Percentiles rank a stretch among this genome's conserved stretches.
These are phyloP conservation scores for Iris macrosiphon DNA, from an alignment of 106 monocot genomes.

Conservation along the genomic window DNA sequence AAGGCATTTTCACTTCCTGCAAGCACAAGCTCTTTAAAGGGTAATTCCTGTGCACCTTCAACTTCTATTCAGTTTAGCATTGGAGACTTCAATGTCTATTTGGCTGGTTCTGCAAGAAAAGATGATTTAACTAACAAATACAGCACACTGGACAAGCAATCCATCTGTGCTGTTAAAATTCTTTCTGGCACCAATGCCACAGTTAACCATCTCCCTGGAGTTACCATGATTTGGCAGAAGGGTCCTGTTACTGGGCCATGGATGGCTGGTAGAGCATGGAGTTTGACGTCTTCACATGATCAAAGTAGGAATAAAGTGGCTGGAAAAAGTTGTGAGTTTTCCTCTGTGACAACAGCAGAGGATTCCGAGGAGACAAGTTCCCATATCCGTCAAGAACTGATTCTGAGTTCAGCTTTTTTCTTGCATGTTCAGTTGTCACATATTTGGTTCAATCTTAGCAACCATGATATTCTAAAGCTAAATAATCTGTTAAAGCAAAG, in stretches of 20 bases:
- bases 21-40: conserved; percentile 17
- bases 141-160: conserved; percentile 1
- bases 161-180: conserved; percentile 43
- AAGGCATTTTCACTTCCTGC: neutral
- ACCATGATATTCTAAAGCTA: conserved; percentile 40
- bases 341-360: conserved; percentile 44
- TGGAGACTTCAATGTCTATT: conserved; percentile 56
- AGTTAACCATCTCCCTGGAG: conserved; percentile 23
- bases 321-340: conserved; percentile 51
- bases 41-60: conserved; percentile 21
- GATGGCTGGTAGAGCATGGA: conserved; percentile 69
- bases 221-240: conserved; percentile 66
- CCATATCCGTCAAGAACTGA: conserved; percentile 62
- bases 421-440: conserved; percentile 43
- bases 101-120: conserved; percentile 26
- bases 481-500: conserved; percentile 39
- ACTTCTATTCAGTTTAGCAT: conserved; percentile 46
- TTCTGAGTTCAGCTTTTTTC: conserved; percentile 61
- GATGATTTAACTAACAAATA: conserved; percentile 10
- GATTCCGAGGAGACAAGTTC: conserved; percentile 38
- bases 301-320: conserved; percentile 45
- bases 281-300: conserved; percentile 47
- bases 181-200: conserved; percentile 26
- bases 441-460: conserved; percentile 35
- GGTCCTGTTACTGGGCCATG: conserved; percentile 69